These are phyloP conservation scores for Cryomyces minteri DNA, from an alignment of 495 filamentous ascomycete species.

Conservation along the genomic window DNA sequence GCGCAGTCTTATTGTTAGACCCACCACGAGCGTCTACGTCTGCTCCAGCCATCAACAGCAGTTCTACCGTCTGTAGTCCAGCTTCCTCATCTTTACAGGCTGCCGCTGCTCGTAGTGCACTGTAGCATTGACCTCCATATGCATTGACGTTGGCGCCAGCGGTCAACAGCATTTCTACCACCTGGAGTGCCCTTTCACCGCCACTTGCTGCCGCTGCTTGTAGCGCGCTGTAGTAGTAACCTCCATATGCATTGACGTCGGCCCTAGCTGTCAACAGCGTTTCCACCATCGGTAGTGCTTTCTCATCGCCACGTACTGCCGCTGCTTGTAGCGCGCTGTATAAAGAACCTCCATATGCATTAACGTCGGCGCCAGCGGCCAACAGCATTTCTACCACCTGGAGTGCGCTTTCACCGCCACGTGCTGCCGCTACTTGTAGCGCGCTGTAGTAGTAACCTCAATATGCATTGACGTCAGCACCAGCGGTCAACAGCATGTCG, in stretches of 20 bases:
- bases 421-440: too few species aligned
- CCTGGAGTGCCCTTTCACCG: background rate
- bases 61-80: background rate
- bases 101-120: conserved; percentile 1
- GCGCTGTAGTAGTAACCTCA: background rate
- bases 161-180: background rate
- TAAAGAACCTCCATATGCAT: too few species aligned
- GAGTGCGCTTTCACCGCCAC: too few species aligned
- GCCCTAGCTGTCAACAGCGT: background rate
- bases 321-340: too few species aligned
- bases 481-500: background rate
- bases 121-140: background rate
- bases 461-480: background rate
- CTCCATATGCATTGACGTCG: conserved; percentile 2
- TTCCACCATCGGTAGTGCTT: too few species aligned
- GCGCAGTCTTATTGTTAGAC: background rate
- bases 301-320: too few species aligned
- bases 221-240: background rate
- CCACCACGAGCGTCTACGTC: conserved; percentile 3
- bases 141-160: conserved; percentile 2
- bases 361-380: background rate
- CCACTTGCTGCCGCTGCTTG: background rate
- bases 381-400: conserved; percentile 1
- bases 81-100: background rate
- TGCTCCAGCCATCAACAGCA: background rate